Base-by-base conservation (phyloP, 2,329 filamentous ascomycete species). In the Trichoderma gracile region DNA sequence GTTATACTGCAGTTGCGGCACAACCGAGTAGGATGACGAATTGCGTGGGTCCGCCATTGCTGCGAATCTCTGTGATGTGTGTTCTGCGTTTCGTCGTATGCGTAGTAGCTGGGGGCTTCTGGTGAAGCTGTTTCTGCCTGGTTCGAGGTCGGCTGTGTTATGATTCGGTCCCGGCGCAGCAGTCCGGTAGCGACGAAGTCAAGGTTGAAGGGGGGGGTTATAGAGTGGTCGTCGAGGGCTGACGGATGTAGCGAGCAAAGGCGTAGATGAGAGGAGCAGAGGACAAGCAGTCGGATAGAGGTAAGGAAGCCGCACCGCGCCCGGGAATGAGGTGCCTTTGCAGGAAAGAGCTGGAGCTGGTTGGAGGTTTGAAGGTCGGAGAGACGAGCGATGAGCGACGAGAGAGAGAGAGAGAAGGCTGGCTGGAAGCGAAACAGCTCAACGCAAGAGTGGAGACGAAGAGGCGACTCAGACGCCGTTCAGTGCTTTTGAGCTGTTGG, bases 1-100 rank as follows among this genome's bases (percentile, higher is more conserved):
- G 84, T 99, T 99, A 87, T 99, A 99, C 74, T 90, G 89, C 80
- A 98, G 79, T 73, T 84, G 80, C 66, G 85, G 85, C 70, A 81
- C 77, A 72, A 87, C 79, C 68, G 83, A 85, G 78, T 86, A 87
- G 68, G 84, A 85, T 66, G 83, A 84, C 68, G 84, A 81, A 72
- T 84, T 83, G 75, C 84, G 81, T 65, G 82, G 82, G 77, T 87
- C 85, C 73, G 78, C 74, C 82, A 84, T 84, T 71, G 72, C 76
- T 76, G 40, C 53, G 49, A 46, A 38, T 61, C 38, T 45, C 52
- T 62, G 14, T 38, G 23, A 25, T 30, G 43, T 46, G 42, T 33
- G 12, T 27, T 53, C 25, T 62, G n/a, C 6, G 30, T n/a, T 17
- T 33, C 33, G 23, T 23, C 23, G 47, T 40, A 9, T 60, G 10